Base-by-base conservation (phyloP, 495 filamentous ascomycete species). In the Apodospora peruviana region DNA sequence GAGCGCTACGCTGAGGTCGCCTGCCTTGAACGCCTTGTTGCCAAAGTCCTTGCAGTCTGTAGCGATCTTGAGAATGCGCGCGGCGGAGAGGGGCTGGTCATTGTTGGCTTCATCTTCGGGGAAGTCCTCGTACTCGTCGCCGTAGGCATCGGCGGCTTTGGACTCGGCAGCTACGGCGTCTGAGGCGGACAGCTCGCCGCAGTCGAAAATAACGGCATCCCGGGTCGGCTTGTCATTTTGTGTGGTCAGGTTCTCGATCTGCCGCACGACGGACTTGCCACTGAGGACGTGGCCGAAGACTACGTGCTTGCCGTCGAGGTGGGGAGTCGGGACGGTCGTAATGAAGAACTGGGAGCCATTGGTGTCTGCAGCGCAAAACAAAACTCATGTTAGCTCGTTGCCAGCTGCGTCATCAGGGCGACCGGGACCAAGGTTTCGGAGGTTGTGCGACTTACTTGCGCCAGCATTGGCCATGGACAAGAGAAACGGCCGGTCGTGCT, bases 301-400 rank as follows among this genome's bases (percentile, higher is more conserved):
- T 48, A 99, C 93, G 71, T 99, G 93, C 74, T 97, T 99, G 60
- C 82, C 80, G 65, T 99, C 90, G 11, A 99, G 80, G 67, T 98
- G 93, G 22, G 91, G 90, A 2, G 93, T 99, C 8, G 80, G 75
- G 39, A 95, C 87, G 19, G 94, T 97, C 27, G 93, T 99, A 50
- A 97, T 72, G 77, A 99, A 99, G 81, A 99, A 99, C 66, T 99
- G 93, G 37, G 85, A 90, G 53, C 93, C 93, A 65, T 99, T 99
- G 69, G 93, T 97, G 48, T 77, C 83, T 81, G 39, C 16, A 52
- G 32, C 12, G 20, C 5, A 14, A 22, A 22, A 18, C 11, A 3
- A 35, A 10, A 12, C 24, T 11, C 19, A n/a, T 17, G 52, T 61
- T 38, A 66, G 56, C 48, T 32, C 21, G n/a, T 40, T 34, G 25